Conservation (phyloP, 371 early-diverging fungal genomes). For the Mucor lusitanicus region DNA sequence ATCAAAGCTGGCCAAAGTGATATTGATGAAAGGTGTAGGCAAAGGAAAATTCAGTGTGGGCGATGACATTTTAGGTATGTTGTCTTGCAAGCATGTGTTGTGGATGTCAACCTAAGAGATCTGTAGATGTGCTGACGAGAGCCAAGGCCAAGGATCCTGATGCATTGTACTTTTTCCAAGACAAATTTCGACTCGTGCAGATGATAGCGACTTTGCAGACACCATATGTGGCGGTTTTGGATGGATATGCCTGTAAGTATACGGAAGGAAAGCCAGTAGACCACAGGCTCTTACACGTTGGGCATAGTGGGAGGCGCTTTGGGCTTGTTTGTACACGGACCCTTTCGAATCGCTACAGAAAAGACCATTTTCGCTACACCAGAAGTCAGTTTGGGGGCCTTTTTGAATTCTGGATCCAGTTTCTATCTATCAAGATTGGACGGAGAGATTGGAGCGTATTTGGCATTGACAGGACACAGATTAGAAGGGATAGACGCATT, state of each 20-base stretch:
- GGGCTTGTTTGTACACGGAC: conserved; percentile 93
- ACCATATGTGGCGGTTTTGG: conserved; percentile 87
- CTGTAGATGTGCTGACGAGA: conserved; percentile 33
- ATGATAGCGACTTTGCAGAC: conserved; percentile 84
- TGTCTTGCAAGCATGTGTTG: background rate
- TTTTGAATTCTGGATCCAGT: conserved; percentile 94
- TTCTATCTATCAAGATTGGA: conserved; percentile 93
- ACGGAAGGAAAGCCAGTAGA: background rate
- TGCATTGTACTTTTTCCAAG: conserved; percentile 83
- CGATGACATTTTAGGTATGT: conserved; percentile 85
- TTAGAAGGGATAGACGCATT: conserved; percentile 86
- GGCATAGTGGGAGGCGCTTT: conserved; percentile 93
- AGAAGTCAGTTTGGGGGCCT: conserved; percentile 90
- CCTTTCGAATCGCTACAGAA: conserved; percentile 84
- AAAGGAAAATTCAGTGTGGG: conserved; percentile 92
- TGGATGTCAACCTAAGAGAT: background rate
- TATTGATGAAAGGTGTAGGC: conserved; percentile 78
- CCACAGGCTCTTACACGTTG: background rate
- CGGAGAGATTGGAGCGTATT: conserved; percentile 89
- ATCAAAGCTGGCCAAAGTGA: conserved; percentile 86
- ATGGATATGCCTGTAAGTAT: conserved; percentile 17
- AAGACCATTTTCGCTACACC: conserved; percentile 93
- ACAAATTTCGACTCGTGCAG: conserved; percentile 91
- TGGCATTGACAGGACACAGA: conserved; percentile 89
- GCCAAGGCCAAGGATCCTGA: conserved; percentile 53